Conservation (phyloP, 2,329 filamentous ascomycete species). For the Setomelanomma holmii region DNA sequence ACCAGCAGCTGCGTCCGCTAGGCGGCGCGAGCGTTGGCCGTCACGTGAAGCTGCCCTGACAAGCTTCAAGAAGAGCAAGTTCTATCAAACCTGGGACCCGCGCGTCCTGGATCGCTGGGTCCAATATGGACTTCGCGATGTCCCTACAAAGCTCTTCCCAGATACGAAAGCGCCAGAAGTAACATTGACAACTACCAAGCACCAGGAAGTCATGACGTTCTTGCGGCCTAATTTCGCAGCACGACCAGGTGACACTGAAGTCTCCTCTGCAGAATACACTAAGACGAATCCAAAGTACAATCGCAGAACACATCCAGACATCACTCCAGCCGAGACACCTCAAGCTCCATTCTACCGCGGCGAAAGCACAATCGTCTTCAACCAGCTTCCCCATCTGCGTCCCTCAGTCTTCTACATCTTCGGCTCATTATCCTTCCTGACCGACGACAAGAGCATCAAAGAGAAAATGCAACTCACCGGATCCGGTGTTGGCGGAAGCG, state of each 20-base stretch:
- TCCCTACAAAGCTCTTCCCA: slow-evolving; percentile 69
- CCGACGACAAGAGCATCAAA: slow-evolving; percentile 57
- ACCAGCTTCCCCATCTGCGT: slow-evolving; percentile 65
- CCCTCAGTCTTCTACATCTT: slow-evolving; percentile 75
- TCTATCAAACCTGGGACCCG: slow-evolving; percentile 84
- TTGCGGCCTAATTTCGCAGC: slow-evolving; percentile 66
- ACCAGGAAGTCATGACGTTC: slow-evolving; percentile 87
- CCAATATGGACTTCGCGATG: slow-evolving; percentile 74
- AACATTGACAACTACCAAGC: slow-evolving; percentile 81
- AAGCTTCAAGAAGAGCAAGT: slow-evolving; percentile 71
- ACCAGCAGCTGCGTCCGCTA: slow-evolving; percentile 69
- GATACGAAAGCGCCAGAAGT: slow-evolving; percentile 57
- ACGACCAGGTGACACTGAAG: slow-evolving; percentile 54
- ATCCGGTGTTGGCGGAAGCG: slow-evolving; percentile 69
- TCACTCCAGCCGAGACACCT: slow-evolving; percentile 40
- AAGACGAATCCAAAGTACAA: slow-evolving; percentile 42
- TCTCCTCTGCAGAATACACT: slow-evolving; percentile 36
- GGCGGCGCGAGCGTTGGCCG: slow-evolving; percentile 82
- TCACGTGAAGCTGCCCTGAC: slow-evolving; percentile 72
- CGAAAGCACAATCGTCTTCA: slow-evolving; percentile 65
- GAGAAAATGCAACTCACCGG: slow-evolving; percentile 71
- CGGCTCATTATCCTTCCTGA: slow-evolving; percentile 60
- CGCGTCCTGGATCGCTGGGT: slow-evolving; percentile 79
- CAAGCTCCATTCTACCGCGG: slow-evolving; percentile 70
- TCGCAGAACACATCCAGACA: slow-evolving; percentile 53